Base-by-base conservation (phyloP, 2,329 filamentous ascomycete genomes). In the Ophiosphaerella korrae region DNA sequence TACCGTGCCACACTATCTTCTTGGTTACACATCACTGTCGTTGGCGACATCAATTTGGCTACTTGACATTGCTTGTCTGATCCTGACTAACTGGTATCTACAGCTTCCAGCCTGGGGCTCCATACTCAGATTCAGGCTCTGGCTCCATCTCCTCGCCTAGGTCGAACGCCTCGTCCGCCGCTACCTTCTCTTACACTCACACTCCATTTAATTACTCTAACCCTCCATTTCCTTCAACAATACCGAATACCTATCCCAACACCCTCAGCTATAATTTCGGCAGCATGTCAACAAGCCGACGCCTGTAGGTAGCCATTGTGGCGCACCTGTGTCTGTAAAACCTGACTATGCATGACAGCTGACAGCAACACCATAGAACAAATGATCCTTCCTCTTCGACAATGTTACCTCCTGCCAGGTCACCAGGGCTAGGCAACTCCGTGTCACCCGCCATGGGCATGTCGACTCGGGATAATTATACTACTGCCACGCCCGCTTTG, bases 101-200 rank as follows among this genome's bases (percentile, higher is more conserved):
- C 72, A 84, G 81, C 68, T 84, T 81, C 69, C 76, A 79, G 55
- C 63, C 77, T 56, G 75, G 74, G 53, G 71, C 77, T 65, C 76
- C 78, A 60, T 77, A 82, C 62, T 78, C 82, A 52, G 82, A 84
- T 72, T 82, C 82, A 53, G 81, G 78, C 49, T 80, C 78, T 49
- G 82, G 81, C 64, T 83, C 78, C 58, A 78, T 77, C 63, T 80
- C 79, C 61, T 80, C 77, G 62, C 78, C 78, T 52, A 78, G 77
- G 60, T 81, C 80, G 57, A 78, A 77, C 63, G 73, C 76, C 51
- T 81, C 79, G 26, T 78, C 78, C 41, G 74, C 66, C 24, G 50
- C 78, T 58, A 72, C 76, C 57, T 81, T 73, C 63, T 67, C 75
- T 13, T 81, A 74, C 62, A 64, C 75, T 21, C 18, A 21, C 18